These are phyloP conservation scores for Nitzschia inconspicua DNA, from an alignment of 108 stramenopile genomes.

Conservation along the genomic window DNA sequence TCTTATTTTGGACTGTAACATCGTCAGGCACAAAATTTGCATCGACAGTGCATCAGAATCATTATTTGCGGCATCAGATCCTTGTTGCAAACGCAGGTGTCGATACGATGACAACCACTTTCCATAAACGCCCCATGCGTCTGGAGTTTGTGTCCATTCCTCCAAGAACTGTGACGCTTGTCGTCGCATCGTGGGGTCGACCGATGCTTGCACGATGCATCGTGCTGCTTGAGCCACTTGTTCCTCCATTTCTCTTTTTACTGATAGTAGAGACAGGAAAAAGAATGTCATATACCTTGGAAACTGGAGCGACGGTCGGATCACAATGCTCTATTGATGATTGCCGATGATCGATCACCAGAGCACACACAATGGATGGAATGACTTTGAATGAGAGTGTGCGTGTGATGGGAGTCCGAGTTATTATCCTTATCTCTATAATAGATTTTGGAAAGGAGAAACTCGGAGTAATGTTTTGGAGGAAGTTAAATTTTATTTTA, in stretches of 20 bases:
- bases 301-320: no score
- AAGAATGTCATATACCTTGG: no score
- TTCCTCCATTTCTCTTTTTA: slow-evolving; percentile 11
- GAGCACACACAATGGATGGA: no score
- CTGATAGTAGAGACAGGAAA: no score
- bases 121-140: slow-evolving; percentile 35
- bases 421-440: no score
- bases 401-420: no score
- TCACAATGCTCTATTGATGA: no score
- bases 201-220: slow-evolving; percentile 29
- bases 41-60: slow-evolving; percentile 18
- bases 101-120: slow-evolving; percentile 20
- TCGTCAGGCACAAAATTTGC: slow-evolving; percentile 31
- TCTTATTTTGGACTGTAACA: slow-evolving; percentile 31
- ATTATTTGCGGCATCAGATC: neutral
- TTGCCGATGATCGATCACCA: no score
- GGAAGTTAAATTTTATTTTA: no score
- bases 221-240: slow-evolving; percentile 45
- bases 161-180: slow-evolving; percentile 44
- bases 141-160: slow-evolving; percentile 34
- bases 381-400: no score
- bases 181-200: slow-evolving; percentile 29
- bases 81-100: neutral
- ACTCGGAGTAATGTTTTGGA: no score
- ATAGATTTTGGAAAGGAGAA: no score